Base-by-base conservation (phyloP, 768 basidiomycete genomes). In the Auricularia cornea region DNA sequence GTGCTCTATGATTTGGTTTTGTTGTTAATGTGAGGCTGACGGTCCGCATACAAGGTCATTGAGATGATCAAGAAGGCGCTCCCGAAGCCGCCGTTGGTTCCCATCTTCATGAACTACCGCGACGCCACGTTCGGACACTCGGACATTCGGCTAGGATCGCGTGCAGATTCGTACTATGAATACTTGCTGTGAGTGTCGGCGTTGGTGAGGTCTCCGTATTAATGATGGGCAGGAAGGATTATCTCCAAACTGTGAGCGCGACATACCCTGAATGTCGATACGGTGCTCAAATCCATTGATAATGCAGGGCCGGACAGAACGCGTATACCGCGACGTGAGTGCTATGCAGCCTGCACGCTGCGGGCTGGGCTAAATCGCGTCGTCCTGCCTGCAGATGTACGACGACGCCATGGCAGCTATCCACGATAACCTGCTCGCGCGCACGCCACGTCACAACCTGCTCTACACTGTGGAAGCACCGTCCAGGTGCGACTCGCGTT, bases 151-250 rank as follows among this genome's bases (percentile, higher is more conserved):
- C 82, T 98, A 26, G 95, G 95, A 30, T 94, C 94, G 35, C 82
- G 94, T 51, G 95, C 89, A 32, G 95, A 98, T 72, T 94, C 92
- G 2, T 98, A 87, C 75, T 98, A 97, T 71, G 95, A 96, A 73
- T 94, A 95, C 70, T 75, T 94, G 18, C 70, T 94, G 89, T 90
- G 65, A 76, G 84, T 73, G 11, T 16, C 11, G 11, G 20, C 20
- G 44, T 23, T 20, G 16, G 20, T 3, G 44, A 20, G 11, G 44
- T 18, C 11, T 48, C 23, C 20, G 11, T 16, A 60, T 59, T 51
- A 18, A 32, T 60, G 20, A 8, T 29, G 32, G 32, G 61, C 59
- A 73, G 85, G 60, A 92, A 92, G 71, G 90, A 92, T 72, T 92
- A 85, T 70, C 72, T 94, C 1, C 92, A 93, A 72, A 94, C 93